phyloP scores from a whole-genome alignment of 2,329 filamentous ascomycete species.

The Penicillium sp. region DNA sequence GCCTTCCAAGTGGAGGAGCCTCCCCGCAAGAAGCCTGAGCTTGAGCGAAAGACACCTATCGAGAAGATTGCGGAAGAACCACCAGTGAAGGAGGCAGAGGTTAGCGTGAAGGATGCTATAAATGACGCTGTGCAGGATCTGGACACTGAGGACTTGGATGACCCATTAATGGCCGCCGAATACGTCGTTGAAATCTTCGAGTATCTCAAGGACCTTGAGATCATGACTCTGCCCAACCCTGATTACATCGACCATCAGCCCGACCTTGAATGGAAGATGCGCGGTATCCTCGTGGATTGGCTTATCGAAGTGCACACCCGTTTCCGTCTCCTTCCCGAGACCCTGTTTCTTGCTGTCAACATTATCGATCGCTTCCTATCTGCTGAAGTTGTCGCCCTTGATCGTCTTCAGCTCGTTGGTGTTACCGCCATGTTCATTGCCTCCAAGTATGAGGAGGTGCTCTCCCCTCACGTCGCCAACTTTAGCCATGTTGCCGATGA shows the following conservation, averaged over 20 bases:
- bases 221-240: conserved; percentile 77
- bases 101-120: conserved; percentile 37
- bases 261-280: conserved; percentile 97
- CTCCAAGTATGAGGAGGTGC: conserved; percentile 96
- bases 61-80: background rate
- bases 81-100: conserved; percentile 20
- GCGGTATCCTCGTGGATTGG: conserved; percentile 96
- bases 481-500: conserved; percentile 97
- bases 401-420: conserved; percentile 92
- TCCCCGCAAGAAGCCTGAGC: conserved; percentile 62
- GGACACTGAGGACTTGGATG: conserved; percentile 83
- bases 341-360: conserved; percentile 94
- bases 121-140: conserved; percentile 54
- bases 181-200: conserved; percentile 98
- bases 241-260: conserved; percentile 94
- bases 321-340: conserved; percentile 93
- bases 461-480: conserved; percentile 94
- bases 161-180: conserved; percentile 96
- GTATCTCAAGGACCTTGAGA: conserved; percentile 84
- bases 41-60: conserved; percentile 44
- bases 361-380: conserved; percentile 98
- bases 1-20: conserved; percentile 58
- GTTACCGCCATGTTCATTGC: conserved; percentile 99
- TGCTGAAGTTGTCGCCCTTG: conserved; percentile 89
- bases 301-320: conserved; percentile 96